Percentiles rank a stretch among this genome's conserved stretches.
These are phyloP conservation scores for Chloranthus sessilifolius DNA, from an alignment of 164 flowering plant genomes.

Conservation along the genomic window DNA sequence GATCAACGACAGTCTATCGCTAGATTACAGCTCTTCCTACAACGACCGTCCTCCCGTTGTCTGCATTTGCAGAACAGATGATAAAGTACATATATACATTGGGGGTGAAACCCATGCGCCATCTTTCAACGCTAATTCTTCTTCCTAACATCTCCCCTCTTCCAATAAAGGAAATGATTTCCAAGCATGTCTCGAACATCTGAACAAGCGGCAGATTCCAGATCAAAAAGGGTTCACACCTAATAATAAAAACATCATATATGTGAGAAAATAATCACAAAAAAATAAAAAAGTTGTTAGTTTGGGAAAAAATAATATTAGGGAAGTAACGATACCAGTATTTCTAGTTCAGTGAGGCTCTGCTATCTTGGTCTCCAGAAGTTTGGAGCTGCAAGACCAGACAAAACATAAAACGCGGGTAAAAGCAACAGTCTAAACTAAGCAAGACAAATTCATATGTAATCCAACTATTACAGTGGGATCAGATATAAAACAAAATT, in stretches of 20 bases:
- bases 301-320: too few relatives aligned
- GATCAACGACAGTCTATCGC: constrained; percentile 22
- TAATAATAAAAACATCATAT: constrained; percentile 3
- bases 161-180: constrained; percentile 1
- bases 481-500: too few relatives aligned
- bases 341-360: constrained; percentile 1
- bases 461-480: too few relatives aligned
- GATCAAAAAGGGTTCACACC: constrained; percentile 24
- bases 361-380: constrained; percentile 70
- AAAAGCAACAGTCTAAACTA: too few relatives aligned
- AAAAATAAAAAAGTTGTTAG: background rate
- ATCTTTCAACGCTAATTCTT: constrained; percentile 5
- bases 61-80: constrained; percentile 34
- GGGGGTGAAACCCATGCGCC: constrained; percentile 5
- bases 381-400: constrained; percentile 45
- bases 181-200: constrained; percentile 13
- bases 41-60: constrained; percentile 17
- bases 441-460: too few relatives aligned
- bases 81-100: constrained; percentile 41
- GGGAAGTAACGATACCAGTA: constrained; percentile 10
- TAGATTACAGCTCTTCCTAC: constrained; percentile 26
- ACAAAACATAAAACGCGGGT: background rate
- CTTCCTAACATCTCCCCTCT: constrained; percentile 5
- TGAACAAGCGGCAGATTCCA: constrained; percentile 22
- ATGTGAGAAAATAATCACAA: background rate